Evolutionary conservation across 208 protist genomes (phyloP).

Genomic region (Naegleria gruberi): DNA sequence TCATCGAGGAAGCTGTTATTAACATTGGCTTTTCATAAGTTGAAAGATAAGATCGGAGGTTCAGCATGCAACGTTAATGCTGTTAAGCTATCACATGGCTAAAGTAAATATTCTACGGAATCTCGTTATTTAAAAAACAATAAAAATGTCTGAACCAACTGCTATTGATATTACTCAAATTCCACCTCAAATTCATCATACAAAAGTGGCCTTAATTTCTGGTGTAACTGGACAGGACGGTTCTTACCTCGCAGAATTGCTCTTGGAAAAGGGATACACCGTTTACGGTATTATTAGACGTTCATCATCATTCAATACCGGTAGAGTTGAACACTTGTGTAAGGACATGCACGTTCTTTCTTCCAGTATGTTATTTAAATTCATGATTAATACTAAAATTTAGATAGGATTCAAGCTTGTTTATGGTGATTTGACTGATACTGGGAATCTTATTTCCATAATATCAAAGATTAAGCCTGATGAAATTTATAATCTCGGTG

Average conservation of each 20-base stretch:
- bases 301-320: conserved; percentile 76
- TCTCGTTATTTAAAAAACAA: too few relatives aligned
- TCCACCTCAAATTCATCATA: too few relatives aligned
- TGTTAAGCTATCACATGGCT: too few relatives aligned
- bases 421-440: conserved; percentile 85
- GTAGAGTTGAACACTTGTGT: conserved; percentile 73
- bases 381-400: background rate
- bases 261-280: conserved; percentile 61
- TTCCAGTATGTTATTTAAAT: conserved; percentile 26
- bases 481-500: conserved; percentile 82
- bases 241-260: conserved; percentile 55
- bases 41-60: too few relatives aligned
- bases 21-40: too few relatives aligned
- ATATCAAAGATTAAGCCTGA: conserved; percentile 55
- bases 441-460: conserved; percentile 60
- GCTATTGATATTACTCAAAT: too few relatives aligned
- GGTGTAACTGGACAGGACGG: conserved; percentile 79
- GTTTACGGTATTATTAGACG: conserved; percentile 86
- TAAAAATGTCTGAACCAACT: too few relatives aligned
- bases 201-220: conserved; percentile 72
- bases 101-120: too few relatives aligned
- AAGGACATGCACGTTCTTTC: conserved; percentile 32
- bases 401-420: conserved; percentile 54
- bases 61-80: too few relatives aligned
- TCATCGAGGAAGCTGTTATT: too few relatives aligned